Base-by-base conservation (phyloP, 441 rosid species). In the Geranium incanum region DNA sequence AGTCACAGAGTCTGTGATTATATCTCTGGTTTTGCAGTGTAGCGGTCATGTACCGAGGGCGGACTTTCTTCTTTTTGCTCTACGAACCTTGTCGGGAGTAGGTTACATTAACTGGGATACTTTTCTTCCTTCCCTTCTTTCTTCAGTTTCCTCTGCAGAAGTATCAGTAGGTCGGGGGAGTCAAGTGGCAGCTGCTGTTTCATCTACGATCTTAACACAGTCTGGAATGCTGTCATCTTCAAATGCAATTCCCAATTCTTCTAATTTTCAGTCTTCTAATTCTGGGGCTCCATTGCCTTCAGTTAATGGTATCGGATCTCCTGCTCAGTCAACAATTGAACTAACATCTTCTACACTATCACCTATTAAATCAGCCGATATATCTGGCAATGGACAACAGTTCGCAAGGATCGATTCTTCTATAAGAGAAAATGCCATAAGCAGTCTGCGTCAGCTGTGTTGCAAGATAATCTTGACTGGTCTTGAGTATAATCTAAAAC, bases 81-180 rank as follows among this genome's bases (percentile, higher is more conserved):
- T 92, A 38, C 89, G 87, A 78, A 87, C 87, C 73, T 84, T 95
- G 78, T 87, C 90, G 75, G 74, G 84, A 36, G 87, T 89, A 59
- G 90, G 92, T 50, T 89, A 83, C 82, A 84, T 95, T 73, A 95
- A 88, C 69, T 95, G 99, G 97, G 98, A 95, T 79, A 85, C 85
- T 21, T 84, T 89, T 73, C 78, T 95, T 73, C 96, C 95, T 0
- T 81, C 92, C 16, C 97, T 95, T 80, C 88, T 95, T 68, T 87
- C 97, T 71, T 89, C 97, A 3, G 89, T 90, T 72, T 88, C 94
- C 0, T 84, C 93, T 67, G 85, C 92, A 13, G 99, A 95, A 77
- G 80, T 80, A 21, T 79, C 90, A 3, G 85, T 71, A 1, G 78
- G 84, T 74, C 98, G 92, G 83, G 84, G 80, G 67, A 78, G 80